phyloP scores from a whole-genome alignment of 805 yeast genomes.

The Wickerhamomyces ciferrii region DNA sequence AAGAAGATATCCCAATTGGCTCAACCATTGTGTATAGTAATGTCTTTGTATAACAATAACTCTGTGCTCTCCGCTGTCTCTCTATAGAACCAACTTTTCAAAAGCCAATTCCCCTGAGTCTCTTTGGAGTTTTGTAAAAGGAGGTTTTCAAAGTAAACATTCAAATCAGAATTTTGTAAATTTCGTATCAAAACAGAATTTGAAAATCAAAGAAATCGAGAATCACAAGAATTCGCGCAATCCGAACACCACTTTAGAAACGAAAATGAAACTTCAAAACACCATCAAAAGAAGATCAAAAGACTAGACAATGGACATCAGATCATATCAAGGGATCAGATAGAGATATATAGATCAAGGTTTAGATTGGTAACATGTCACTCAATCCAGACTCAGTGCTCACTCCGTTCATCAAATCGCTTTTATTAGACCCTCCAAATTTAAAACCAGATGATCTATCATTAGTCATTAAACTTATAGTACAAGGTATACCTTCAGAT shows the following conservation, averaged over 20 bases:
- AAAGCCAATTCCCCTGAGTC: not conserved
- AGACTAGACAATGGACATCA: too few relatives aligned
- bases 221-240: not conserved
- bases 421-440: constrained; percentile 54
- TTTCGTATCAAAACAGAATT: constrained; percentile 1
- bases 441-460: constrained; percentile 63
- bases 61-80: not conserved
- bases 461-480: constrained; percentile 53
- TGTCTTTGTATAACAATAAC: too few relatives aligned
- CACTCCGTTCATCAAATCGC: constrained; percentile 60
- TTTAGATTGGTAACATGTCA: not conserved
- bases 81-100: not conserved
- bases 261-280: not conserved
- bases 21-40: constrained; percentile 13
- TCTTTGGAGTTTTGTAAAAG: not conserved
- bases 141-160: not conserved
- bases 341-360: not conserved
- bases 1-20: constrained; percentile 23
- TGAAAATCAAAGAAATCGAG: not conserved
- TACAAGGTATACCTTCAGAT: constrained; percentile 57
- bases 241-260: not conserved
- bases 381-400: constrained; percentile 11
- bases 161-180: not conserved
- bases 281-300: too few relatives aligned
- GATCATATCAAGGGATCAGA: not conserved